A percentile compares a stretch with the other conserved stretches of the same genome.
Evolutionary conservation across 345 rosid species (phyloP).

Genomic region (Citrus reticulata): DNA sequence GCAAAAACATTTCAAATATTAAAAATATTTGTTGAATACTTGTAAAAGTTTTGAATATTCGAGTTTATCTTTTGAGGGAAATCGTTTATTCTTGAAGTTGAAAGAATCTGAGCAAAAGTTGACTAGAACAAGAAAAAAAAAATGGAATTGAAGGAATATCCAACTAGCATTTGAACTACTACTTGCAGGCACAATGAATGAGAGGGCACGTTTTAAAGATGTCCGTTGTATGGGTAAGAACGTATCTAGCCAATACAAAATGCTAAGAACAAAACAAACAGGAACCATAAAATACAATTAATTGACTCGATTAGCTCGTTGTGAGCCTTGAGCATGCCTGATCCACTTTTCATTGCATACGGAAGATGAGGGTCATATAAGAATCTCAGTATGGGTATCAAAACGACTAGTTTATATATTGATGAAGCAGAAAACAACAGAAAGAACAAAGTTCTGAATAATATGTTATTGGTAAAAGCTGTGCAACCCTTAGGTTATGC

Average conservation of each 20-base stretch:
- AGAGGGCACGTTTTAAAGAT: background rate
- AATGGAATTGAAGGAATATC: no score
- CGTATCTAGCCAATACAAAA: background rate
- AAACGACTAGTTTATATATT: no score
- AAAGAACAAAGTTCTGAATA: background rate
- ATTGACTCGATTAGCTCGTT: background rate
- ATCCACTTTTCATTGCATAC: background rate
- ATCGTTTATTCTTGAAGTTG: background rate
- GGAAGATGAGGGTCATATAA: no score
- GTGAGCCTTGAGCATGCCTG: no score
- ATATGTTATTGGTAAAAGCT: background rate
- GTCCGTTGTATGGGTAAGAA: background rate
- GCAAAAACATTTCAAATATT: no score
- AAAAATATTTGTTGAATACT: no score
- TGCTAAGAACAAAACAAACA: background rate
- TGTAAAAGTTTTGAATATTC: no score
- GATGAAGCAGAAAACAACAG: background rate
- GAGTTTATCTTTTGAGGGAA: no score
- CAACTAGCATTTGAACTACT: background rate
- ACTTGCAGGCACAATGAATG: background rate
- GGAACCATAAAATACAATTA: background rate
- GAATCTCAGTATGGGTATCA: no score
- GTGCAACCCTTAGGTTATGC: background rate
- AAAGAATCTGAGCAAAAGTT: background rate
- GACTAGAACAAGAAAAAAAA: background rate